Percentiles rank a stretch among this genome's conserved stretches.
phyloP scores from a whole-genome alignment of 257 asterid species.

The Solanum tacnaense region DNA sequence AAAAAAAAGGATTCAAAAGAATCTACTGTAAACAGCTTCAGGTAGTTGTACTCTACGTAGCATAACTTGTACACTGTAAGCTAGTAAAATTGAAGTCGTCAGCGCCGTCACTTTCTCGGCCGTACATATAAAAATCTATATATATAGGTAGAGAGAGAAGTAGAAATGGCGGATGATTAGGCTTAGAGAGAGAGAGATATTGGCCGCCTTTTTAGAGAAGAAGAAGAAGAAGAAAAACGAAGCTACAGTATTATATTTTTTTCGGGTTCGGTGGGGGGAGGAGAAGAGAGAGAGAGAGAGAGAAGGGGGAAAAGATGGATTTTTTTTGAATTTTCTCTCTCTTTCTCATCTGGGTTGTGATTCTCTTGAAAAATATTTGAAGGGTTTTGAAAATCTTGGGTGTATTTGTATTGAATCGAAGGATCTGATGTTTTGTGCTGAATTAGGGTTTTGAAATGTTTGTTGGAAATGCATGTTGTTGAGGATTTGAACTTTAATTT shows the following conservation, averaged over 20 bases:
- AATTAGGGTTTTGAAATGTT: slow-evolving; percentile 26
- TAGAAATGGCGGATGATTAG: not conserved
- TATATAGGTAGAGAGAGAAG: not conserved
- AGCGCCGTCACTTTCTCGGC: not conserved
- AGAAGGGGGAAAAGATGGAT: not conserved
- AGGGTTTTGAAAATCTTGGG: not conserved
- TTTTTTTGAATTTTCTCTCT: not conserved
- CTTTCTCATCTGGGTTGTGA: not conserved
- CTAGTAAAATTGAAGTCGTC: not conserved
- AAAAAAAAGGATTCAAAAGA: not conserved
- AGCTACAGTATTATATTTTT: not conserved
- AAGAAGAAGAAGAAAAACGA: not conserved
- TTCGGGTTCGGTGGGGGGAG: not conserved
- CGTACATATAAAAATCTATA: not conserved
- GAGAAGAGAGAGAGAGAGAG: not conserved
- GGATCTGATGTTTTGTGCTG: slow-evolving; percentile 4
- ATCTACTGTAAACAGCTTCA: not conserved
- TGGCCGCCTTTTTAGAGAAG: not conserved
- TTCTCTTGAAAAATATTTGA: not conserved
- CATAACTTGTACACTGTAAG: not conserved
- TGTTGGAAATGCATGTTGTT: slow-evolving; percentile 34
- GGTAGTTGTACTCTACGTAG: not conserved
- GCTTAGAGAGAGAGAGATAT: not conserved
- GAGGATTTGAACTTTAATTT: slow-evolving; percentile 45
- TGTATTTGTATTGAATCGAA: not conserved